Conservation (phyloP, 2,329 filamentous ascomycete species). For the Beauveria sp. region DNA sequence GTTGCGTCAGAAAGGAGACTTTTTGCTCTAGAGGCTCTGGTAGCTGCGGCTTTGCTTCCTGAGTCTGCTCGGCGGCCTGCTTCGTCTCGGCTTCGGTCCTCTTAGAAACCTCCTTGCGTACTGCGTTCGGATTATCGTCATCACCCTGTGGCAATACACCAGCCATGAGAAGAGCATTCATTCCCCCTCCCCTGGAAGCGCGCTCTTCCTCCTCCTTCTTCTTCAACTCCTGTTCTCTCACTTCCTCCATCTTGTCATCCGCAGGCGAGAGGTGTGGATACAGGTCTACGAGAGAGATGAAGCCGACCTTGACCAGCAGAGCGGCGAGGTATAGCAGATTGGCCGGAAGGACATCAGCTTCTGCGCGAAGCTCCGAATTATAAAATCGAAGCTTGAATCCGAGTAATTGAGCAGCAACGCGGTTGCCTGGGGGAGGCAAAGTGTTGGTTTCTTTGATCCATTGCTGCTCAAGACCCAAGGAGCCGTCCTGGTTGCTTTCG, state of each 20-base stretch:
- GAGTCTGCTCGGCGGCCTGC: conserved; percentile 29
- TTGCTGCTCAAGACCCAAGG: conserved; percentile 50
- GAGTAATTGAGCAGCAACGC: conserved; percentile 85
- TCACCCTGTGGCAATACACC: conserved; percentile 60
- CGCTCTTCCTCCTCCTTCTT: conserved; percentile 74
- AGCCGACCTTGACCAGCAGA: conserved; percentile 91
- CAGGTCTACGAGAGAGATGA: conserved; percentile 83
- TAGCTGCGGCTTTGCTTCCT: conserved; percentile 42
- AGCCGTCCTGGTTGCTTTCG: conserved; percentile 31
- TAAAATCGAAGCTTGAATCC: conserved; percentile 98
- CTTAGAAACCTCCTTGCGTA: conserved; percentile 42
- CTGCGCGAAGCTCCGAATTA: conserved; percentile 67
- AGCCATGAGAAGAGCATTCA: conserved; percentile 81
- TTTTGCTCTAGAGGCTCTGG: conserved; percentile 84
- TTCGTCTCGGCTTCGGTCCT: conserved; percentile 49
- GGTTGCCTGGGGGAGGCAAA: conserved; percentile 76
- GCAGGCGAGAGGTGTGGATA: conserved; percentile 86
- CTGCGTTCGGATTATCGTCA: conserved; percentile 60
- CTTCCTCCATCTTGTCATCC: conserved; percentile 72
- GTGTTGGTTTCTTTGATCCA: conserved; percentile 81
- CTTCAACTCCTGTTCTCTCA: conserved; percentile 62
- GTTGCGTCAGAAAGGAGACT: conserved; percentile 70
- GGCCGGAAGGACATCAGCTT: conserved; percentile 72
- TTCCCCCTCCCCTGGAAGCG: conserved; percentile 58
- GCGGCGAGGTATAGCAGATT: conserved; percentile 91